phyloP scores from a whole-genome alignment of 495 filamentous ascomycete genomes.

The Astrothelium macrocarpum region DNA sequence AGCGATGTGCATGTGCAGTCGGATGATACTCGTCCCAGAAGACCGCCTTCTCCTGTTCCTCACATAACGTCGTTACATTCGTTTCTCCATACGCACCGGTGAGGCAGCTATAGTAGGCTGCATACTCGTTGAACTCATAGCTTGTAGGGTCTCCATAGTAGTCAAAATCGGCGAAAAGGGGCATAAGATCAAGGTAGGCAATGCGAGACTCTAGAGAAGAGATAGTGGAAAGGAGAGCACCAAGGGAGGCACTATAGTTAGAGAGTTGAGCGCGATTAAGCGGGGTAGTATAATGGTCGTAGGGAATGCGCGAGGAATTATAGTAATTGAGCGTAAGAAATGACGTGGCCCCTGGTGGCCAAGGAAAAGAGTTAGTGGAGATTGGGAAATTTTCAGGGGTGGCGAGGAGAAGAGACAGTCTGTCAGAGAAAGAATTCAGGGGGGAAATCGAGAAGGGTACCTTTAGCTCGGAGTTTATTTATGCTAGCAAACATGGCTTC shows the following conservation, averaged over 20 bases:
- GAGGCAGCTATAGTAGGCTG: not conserved
- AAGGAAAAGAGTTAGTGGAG: not conserved
- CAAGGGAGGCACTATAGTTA: not conserved
- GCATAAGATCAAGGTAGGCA: not conserved
- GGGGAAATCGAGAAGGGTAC: not conserved
- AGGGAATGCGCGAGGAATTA: not conserved
- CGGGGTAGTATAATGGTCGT: not conserved
- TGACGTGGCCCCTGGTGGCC: not conserved
- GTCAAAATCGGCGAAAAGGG: not conserved
- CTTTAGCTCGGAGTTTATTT: not conserved
- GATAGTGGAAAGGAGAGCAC: not conserved
- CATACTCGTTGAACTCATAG: not conserved
- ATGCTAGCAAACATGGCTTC: slow-evolving; percentile 2
- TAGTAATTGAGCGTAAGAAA: slow-evolving; percentile 2
- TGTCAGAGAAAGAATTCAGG: not conserved
- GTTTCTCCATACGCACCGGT: slow-evolving; percentile 1
- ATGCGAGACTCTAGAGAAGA: not conserved
- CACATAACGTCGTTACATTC: not conserved
- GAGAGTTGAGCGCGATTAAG: not conserved
- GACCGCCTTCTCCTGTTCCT: not conserved
- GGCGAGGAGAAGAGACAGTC: not conserved
- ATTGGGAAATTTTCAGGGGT: not conserved
- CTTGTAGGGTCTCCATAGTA: not conserved
- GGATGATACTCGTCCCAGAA: slow-evolving; percentile 2
- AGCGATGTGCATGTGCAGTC: not conserved